Conservation (phyloP, 805 yeast species). For the Candida sanyiensis region DNA sequence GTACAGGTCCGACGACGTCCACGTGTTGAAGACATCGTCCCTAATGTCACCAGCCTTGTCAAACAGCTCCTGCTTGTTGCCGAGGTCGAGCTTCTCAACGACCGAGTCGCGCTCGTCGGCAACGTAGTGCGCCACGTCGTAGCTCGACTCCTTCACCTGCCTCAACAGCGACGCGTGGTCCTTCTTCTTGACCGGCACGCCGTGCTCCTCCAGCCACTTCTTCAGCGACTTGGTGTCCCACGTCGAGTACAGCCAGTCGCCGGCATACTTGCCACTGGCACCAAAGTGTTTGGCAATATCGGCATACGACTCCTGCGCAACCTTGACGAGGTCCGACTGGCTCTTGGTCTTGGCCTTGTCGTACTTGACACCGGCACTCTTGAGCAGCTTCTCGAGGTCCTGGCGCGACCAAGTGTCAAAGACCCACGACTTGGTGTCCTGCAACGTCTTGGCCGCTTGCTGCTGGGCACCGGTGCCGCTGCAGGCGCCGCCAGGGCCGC, state of each 20-base stretch:
- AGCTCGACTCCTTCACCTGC: slow-evolving; percentile 41
- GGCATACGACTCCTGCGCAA: slow-evolving; percentile 38
- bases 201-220: slow-evolving; percentile 43
- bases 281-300: slow-evolving; percentile 32
- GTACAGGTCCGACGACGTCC: slow-evolving; percentile 50
- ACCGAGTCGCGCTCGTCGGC: slow-evolving; percentile 34
- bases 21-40: slow-evolving; percentile 41
- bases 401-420: slow-evolving; percentile 40
- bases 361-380: slow-evolving; percentile 28
- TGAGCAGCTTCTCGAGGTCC: slow-evolving; percentile 30
- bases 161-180: slow-evolving; percentile 34
- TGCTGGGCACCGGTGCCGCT: not conserved
- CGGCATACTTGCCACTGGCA: slow-evolving; percentile 41
- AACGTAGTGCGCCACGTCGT: slow-evolving; percentile 35
- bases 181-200: slow-evolving; percentile 22
- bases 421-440: slow-evolving; percentile 37
- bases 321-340: slow-evolving; percentile 36
- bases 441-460: slow-evolving; percentile 5
- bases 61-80: slow-evolving; percentile 28
- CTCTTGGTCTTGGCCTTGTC: slow-evolving; percentile 21
- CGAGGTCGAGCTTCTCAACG: slow-evolving; percentile 36
- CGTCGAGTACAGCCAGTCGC: slow-evolving; percentile 44
- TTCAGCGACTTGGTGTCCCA: slow-evolving; percentile 49
- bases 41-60: slow-evolving; percentile 36
- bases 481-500: not conserved